These are phyloP conservation scores for Bonia amplexicaulis DNA, from an alignment of 176 grass and related monocot species.

Conservation along the genomic window DNA sequence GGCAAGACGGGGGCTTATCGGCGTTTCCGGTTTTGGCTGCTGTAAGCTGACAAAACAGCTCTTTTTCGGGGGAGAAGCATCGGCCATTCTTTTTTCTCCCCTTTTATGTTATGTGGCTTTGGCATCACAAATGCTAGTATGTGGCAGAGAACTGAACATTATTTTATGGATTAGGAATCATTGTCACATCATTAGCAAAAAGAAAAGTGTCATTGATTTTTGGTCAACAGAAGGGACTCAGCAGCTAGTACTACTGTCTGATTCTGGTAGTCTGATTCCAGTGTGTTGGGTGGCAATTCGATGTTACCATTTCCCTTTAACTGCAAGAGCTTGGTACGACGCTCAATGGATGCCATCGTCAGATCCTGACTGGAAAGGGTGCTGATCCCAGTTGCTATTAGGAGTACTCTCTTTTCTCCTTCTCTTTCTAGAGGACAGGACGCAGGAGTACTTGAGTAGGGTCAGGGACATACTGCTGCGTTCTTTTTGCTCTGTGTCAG, in stretches of 20 bases:
- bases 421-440: no score
- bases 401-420: no score
- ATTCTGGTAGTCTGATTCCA: neutral
- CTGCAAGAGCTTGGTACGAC: no score
- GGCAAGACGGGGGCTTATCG: neutral
- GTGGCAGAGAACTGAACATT: neutral
- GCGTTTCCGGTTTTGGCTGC: constrained; percentile 5
- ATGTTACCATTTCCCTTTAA: neutral
- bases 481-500: no score
- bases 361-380: neutral
- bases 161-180: neutral
- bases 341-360: neutral
- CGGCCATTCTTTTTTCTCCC: no score
- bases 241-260: neutral
- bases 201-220: neutral
- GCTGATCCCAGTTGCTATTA: no score
- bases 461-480: no score
- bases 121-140: neutral
- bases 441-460: no score
- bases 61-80: neutral
- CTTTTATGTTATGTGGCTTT: neutral
- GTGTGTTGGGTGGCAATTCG: neutral
- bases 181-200: neutral
- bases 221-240: neutral
- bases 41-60: neutral